Evolutionary conservation across 2,329 filamentous ascomycete species (phyloP), one percentile per base, ranked within the genome.

Genomic region (Monilinia aucupariae): DNA sequence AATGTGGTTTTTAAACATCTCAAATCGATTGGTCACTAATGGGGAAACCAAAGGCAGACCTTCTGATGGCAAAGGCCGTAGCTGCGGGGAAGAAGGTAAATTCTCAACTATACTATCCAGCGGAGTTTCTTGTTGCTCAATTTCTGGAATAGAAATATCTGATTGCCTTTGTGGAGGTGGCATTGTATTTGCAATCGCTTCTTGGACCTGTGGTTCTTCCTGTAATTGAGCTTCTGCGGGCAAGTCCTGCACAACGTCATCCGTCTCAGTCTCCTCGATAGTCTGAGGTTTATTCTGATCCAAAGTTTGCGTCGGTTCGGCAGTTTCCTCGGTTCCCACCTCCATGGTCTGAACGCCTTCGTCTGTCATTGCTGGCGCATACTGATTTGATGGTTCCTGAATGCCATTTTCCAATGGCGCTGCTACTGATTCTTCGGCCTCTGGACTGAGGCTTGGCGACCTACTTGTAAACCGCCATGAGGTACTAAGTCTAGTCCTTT

Each of bases 391-490:
- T 39, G 67, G 58, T n/a, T 71, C 66, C 25, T 62, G 64, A 9
- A 65, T 43, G 32, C 22, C 17, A 20, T 58, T 63, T 27, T 61
- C 59, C 6, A 50, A 17, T 30, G 56, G 37, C 47, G 65, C 48
- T 34, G 55, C 59, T 61, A 66, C 64, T 13, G 54, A 64, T 25
- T 64, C 60, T 41, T 64, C 66, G 43, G 70, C 70, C 12, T 49
- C 51, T 62, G 88, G 83, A 45, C 60, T 58, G 3, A 90, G 89
- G 59, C 87, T 92, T 9, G 85, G 86, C 1, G 89, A 88, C 62
- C 85, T 82, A 70, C 87, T 89, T 27, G 81, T 80, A 70, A 92
- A 89, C 66, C 83, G 86, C 93, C 93, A 97, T 34, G 59, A 84
- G 79, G 65, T 86, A 79, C 64, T 86, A 84, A 74, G 89, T 51